Base-by-base conservation (phyloP, 192 early-diverging fungal genomes). In the Phlyctochytrium planicorne region DNA sequence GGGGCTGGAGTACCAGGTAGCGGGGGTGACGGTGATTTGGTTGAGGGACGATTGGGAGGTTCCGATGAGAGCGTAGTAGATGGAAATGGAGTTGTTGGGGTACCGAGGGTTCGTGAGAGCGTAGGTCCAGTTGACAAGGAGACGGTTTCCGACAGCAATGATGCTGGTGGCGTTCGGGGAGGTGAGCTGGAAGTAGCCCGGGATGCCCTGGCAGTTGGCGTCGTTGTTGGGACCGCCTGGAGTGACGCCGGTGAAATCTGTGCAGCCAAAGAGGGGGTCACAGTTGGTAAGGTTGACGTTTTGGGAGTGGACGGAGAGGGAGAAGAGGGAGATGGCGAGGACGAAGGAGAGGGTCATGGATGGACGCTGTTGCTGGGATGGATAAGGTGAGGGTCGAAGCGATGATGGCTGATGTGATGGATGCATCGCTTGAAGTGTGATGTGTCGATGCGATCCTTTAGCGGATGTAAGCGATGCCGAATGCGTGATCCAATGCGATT, bases 101-200 rank as follows among this genome's bases (percentile, higher is more conserved):
- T 57, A 57, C 4, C 20, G 16, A n/a, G n/a, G n/a, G n/a, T n/a
- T n/a, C 14, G 16, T 29, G 20, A 10, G 4, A 10, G 25, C 55
- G 55, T 57, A 57, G 20, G 55, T 57, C 55, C 55, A 57, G 25
- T 57, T 57, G 20, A 57, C 55, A 25, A 57, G 55, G 12, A 57
- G 55, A 10, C 20, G 10, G 55, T 57, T 57, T 12, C 55, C 55
- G 55, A 57, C 55, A 27, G 55, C 20, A 6, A 57, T 6, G 55
- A 57, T 57, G 55, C 14, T 24, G 16, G 55, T 20, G 55, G 27
- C 27, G 27, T 57, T 57, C 14, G 55, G 55, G 25, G 20, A 25
- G 12, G 55, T 25, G 55, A 57, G 6, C 4, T 10, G 27, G 27
- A 57, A 25, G 20, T 29, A 57, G 27, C 55, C 55, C 14, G 55